These are phyloP conservation scores for Curvularia sp. DNA, from an alignment of 2,329 filamentous ascomycete species.

Conservation along the genomic window DNA sequence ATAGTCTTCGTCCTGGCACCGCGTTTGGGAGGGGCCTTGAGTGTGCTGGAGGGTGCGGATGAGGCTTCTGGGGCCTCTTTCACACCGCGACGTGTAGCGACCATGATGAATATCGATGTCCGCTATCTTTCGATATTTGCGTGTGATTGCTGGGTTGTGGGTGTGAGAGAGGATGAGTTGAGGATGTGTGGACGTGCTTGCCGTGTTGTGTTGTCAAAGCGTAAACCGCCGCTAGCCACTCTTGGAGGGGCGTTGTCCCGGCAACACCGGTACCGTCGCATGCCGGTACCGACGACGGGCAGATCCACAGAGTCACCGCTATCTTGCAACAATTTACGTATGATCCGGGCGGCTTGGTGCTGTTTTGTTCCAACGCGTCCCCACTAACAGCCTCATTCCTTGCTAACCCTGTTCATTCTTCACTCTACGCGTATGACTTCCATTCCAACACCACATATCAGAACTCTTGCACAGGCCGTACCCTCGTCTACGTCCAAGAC, in stretches of 20 bases:
- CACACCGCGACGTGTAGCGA: conserved; percentile 43
- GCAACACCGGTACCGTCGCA: conserved; percentile 20
- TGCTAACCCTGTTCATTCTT: neutral
- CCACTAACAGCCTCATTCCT: neutral
- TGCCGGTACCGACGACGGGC: neutral
- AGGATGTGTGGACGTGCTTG: conserved; percentile 24
- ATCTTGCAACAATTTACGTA: conserved; percentile 3
- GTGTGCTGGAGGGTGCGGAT: conserved; percentile 35
- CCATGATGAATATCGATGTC: conserved; percentile 36
- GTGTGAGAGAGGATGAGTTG: conserved; percentile 22
- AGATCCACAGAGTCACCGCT: neutral
- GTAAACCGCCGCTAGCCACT: conserved; percentile 23
- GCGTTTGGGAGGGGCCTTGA: conserved; percentile 46
- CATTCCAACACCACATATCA: conserved; percentile 49
- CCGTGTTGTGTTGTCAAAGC: conserved; percentile 37
- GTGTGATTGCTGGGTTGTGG: conserved; percentile 11
- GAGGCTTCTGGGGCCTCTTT: conserved; percentile 34
- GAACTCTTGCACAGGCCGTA: conserved; percentile 21
- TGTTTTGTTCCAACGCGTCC: neutral
- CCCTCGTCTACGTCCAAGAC: conserved; percentile 36
- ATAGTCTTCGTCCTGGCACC: conserved; percentile 37
- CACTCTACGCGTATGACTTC: conserved; percentile 37
- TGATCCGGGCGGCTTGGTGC: neutral
- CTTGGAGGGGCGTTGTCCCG: conserved; percentile 17
- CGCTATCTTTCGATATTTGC: conserved; percentile 21